A percentile compares a stretch with the other conserved stretches of the same genome.
Conservation (phyloP, 2,329 filamentous ascomycete species). For the Phaeosphaeria sp. region DNA sequence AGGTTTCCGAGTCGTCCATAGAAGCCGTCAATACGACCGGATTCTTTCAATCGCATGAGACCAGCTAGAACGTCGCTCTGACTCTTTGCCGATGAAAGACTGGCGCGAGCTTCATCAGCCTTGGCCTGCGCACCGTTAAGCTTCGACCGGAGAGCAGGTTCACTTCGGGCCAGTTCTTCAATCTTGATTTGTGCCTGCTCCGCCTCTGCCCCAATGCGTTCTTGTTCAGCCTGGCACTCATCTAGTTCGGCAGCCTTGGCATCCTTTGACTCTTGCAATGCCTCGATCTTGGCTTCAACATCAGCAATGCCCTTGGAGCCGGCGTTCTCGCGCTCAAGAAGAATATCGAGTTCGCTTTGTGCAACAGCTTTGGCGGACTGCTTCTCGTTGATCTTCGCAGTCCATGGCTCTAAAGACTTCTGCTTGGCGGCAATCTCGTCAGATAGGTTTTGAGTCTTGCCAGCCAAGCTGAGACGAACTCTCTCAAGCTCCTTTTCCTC, state of each 20-base stretch:
- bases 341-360: slow-evolving; percentile 90
- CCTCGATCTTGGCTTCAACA: slow-evolving; percentile 76
- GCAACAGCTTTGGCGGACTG: slow-evolving; percentile 93
- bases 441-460: slow-evolving; percentile 93
- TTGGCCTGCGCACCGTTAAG: slow-evolving; percentile 91
- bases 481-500: slow-evolving; percentile 82
- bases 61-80: slow-evolving; percentile 91
- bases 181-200: slow-evolving; percentile 75
- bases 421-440: slow-evolving; percentile 92
- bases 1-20: slow-evolving; percentile 94
- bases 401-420: slow-evolving; percentile 94
- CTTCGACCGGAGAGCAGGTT: slow-evolving; percentile 81
- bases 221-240: slow-evolving; percentile 75
- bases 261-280: slow-evolving; percentile 73
- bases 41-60: slow-evolving; percentile 93
- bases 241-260: slow-evolving; percentile 78
- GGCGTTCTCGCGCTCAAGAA: slow-evolving; percentile 87
- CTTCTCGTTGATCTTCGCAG: slow-evolving; percentile 95
- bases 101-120: slow-evolving; percentile 93
- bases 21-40: slow-evolving; percentile 95
- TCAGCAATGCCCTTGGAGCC: slow-evolving; percentile 85
- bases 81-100: slow-evolving; percentile 86
- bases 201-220: slow-evolving; percentile 75
- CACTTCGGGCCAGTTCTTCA: slow-evolving; percentile 73
- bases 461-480: slow-evolving; percentile 89